These are phyloP conservation scores for Penicillium lagena DNA, from an alignment of 495 filamentous ascomycete genomes.

Conservation along the genomic window DNA sequence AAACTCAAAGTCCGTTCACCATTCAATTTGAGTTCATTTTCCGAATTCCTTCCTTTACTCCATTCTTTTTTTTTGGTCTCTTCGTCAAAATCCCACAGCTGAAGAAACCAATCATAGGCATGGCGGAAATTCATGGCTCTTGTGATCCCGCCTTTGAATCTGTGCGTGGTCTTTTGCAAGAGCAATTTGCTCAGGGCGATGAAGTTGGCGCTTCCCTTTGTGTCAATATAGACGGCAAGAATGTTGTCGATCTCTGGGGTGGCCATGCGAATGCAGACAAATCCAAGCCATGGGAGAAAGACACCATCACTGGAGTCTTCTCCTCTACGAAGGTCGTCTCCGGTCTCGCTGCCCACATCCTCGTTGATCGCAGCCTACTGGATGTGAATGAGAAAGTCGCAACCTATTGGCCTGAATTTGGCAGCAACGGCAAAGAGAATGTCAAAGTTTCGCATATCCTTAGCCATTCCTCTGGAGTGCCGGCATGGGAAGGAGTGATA, in stretches of 20 bases:
- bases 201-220: constrained; percentile 39
- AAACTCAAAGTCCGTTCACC: too few species aligned
- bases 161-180: constrained; percentile 23
- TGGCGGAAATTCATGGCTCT: constrained; percentile 26
- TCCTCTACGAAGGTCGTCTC: constrained; percentile 36
- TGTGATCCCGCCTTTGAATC: constrained; percentile 29
- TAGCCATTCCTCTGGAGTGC: constrained; percentile 29
- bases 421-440: constrained; percentile 30
- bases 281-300: constrained; percentile 26
- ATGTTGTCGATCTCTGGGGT: constrained; percentile 42
- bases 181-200: constrained; percentile 17
- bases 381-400: constrained; percentile 29
- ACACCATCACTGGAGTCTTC: constrained; percentile 35
- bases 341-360: constrained; percentile 27
- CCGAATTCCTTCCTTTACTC: too few species aligned
- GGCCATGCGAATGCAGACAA: constrained; percentile 25
- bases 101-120: neutral
- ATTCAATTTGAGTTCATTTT: too few species aligned
- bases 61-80: too few species aligned
- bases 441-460: constrained; percentile 37
- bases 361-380: constrained; percentile 33
- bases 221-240: constrained; percentile 33
- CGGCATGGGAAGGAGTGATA: constrained; percentile 27
- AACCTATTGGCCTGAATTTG: constrained; percentile 44
- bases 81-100: too few species aligned